Evolutionary conservation across 1,284 basidiomycete species (phyloP).

Genomic region (Ceratobasidium sp.): DNA sequence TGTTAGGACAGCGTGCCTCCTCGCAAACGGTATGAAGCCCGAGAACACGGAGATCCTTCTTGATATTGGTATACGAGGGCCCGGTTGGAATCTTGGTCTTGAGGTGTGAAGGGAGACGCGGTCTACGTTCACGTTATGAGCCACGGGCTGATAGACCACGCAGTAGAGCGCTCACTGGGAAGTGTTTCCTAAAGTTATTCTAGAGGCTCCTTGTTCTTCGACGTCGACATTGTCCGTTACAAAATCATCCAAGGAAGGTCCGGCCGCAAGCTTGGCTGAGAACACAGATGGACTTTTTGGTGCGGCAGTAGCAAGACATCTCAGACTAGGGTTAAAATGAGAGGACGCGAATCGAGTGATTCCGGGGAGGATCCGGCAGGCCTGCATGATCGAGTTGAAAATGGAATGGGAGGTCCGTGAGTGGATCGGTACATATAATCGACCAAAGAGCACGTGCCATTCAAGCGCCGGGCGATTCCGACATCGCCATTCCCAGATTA

Average conservation of each 20-base stretch:
- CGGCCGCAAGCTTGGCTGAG: slow-evolving; percentile 72
- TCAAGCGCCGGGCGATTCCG: slow-evolving; percentile 6
- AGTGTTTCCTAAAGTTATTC: slow-evolving; percentile 83
- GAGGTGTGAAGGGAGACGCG: slow-evolving; percentile 89
- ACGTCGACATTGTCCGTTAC: slow-evolving; percentile 67
- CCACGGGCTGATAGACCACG: slow-evolving; percentile 26
- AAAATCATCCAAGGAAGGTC: slow-evolving; percentile 89
- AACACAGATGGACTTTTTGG: slow-evolving; percentile 59
- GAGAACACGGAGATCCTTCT: slow-evolving; percentile 93
- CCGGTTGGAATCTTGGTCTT: slow-evolving; percentile 96
- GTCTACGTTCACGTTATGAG: slow-evolving; percentile 63
- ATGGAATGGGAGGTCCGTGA: slow-evolving; percentile 5
- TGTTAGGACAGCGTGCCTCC: slow-evolving; percentile 98
- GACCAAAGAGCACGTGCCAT: background rate
- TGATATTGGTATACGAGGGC: slow-evolving; percentile 90
- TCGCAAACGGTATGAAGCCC: slow-evolving; percentile 97
- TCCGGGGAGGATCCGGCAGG: slow-evolving; percentile 1
- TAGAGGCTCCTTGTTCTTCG: slow-evolving; percentile 61
- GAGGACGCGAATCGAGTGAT: background rate
- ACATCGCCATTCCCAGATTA: background rate
- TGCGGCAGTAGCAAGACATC: slow-evolving; percentile 28
- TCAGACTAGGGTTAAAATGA: background rate
- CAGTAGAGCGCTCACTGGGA: slow-evolving; percentile 67
- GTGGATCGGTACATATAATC: slow-evolving; percentile 9
- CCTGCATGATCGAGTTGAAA: slow-evolving; percentile 29